A percentile compares a stretch with the other conserved stretches of the same genome.
phyloP scores from a whole-genome alignment of 2,329 filamentous ascomycete genomes.

The Ceratocystiopsis brevicomis region DNA sequence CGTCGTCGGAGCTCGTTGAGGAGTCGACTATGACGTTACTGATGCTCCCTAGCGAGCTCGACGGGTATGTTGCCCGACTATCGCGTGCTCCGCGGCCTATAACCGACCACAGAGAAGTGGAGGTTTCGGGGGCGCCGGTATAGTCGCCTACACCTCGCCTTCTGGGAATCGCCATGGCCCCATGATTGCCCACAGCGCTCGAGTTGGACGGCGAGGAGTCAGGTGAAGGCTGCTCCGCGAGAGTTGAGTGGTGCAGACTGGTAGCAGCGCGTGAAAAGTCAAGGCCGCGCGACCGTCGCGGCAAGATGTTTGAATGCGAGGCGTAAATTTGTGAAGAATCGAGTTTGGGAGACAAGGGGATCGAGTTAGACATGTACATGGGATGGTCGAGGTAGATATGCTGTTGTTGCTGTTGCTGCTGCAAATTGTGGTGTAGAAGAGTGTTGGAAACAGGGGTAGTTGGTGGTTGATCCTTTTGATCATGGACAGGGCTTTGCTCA shows the following conservation, averaged over 20 bases:
- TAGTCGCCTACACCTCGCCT: constrained; percentile 25
- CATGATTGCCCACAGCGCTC: not conserved
- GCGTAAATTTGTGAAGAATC: constrained; percentile 72
- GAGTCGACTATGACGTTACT: constrained; percentile 39
- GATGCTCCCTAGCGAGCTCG: constrained; percentile 67
- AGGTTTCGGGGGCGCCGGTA: constrained; percentile 40
- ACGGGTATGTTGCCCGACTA: constrained; percentile 43
- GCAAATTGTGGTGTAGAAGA: constrained; percentile 7
- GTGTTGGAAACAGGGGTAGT: constrained; percentile 4
- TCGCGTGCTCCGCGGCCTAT: constrained; percentile 26
- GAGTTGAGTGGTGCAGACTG: constrained; percentile 83
- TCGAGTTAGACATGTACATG: constrained; percentile 26
- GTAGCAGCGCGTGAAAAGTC: constrained; percentile 90
- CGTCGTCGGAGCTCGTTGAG: constrained; percentile 54
- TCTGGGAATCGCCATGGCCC: constrained; percentile 41
- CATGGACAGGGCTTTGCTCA: not conserved
- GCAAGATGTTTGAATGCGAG: constrained; percentile 72
- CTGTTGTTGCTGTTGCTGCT: constrained; percentile 6
- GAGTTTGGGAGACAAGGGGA: constrained; percentile 66
- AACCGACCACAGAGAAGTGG: constrained; percentile 52
- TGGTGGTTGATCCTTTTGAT: not conserved
- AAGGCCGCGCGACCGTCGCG: constrained; percentile 70
- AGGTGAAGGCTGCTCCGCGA: constrained; percentile 73
- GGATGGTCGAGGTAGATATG: constrained; percentile 16
- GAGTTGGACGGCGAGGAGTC: constrained; percentile 55